phyloP scores from a whole-genome alignment of 1,139 yeast species.

The Nematodospora anomalae region DNA sequence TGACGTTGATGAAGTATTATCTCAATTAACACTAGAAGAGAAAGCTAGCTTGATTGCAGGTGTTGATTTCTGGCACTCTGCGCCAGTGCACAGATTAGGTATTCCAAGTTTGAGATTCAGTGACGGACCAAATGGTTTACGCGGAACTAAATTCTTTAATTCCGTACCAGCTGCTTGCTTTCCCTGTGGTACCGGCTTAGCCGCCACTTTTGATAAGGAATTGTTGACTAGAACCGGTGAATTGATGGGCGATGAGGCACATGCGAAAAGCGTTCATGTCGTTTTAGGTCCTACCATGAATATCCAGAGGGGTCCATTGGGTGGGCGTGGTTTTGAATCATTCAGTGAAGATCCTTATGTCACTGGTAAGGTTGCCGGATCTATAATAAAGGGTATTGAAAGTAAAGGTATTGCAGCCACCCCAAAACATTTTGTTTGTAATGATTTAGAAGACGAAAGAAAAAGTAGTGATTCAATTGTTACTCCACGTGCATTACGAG shows the following conservation, averaged over 20 bases:
- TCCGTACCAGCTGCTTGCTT: slow-evolving; percentile 35
- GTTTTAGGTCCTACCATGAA: slow-evolving; percentile 38
- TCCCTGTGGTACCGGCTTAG: slow-evolving; percentile 41
- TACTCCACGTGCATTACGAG: slow-evolving; percentile 60
- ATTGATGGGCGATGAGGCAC: slow-evolving; percentile 35
- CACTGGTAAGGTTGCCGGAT: slow-evolving; percentile 30
- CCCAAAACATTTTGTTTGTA: slow-evolving; percentile 59
- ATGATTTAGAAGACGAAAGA: slow-evolving; percentile 61
- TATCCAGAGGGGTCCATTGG: slow-evolving; percentile 35
- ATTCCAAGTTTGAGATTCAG: slow-evolving; percentile 32
- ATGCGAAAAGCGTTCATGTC: slow-evolving; percentile 32
- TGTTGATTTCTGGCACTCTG: slow-evolving; percentile 57
- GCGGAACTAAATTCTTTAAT: slow-evolving; percentile 35
- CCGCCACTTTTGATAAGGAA: slow-evolving; percentile 42
- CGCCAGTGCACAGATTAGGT: slow-evolving; percentile 42
- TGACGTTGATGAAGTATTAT: slow-evolving; percentile 45
- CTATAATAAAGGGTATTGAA: slow-evolving; percentile 34
- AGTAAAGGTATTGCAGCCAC: slow-evolving; percentile 49
- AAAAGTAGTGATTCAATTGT: slow-evolving; percentile 47
- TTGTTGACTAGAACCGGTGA: slow-evolving; percentile 30
- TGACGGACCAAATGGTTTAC: slow-evolving; percentile 38
- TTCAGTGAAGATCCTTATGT: slow-evolving; percentile 37
- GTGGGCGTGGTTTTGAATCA: slow-evolving; percentile 38
- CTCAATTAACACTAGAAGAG: slow-evolving; percentile 46
- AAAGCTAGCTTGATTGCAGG: slow-evolving; percentile 50